phyloP scores from a whole-genome alignment of 768 basidiomycete species.

The Auricularia auricula-judae region DNA sequence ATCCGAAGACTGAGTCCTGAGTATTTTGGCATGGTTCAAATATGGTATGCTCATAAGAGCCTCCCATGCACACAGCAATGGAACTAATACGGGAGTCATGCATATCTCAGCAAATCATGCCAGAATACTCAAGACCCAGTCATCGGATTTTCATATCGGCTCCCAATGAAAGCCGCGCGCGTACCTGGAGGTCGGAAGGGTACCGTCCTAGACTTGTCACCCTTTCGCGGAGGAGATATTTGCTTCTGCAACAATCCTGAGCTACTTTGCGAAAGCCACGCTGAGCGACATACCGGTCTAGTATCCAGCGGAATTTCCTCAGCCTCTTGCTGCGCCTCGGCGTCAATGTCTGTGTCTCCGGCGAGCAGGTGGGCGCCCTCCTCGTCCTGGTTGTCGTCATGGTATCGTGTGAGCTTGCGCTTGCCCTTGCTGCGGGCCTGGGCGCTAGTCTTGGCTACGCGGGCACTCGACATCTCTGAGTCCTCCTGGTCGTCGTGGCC shows the following conservation, averaged over 20 bases:
- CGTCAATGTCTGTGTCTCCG: slow-evolving; percentile 17
- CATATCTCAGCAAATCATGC: too few relatives aligned
- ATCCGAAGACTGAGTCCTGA: too few relatives aligned
- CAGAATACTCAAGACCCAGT: too few relatives aligned
- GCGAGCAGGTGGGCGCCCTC: slow-evolving; percentile 43
- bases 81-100: slow-evolving; percentile 3
- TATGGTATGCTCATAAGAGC: too few relatives aligned
- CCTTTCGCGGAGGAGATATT: slow-evolving; percentile 24
- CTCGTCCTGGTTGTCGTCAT: slow-evolving; percentile 53
- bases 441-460: slow-evolving; percentile 1
- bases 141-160: too few relatives aligned
- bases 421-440: slow-evolving; percentile 22
- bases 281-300: slow-evolving; percentile 16
- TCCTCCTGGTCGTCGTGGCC: neutral
- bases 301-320: slow-evolving; percentile 19
- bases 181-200: slow-evolving; percentile 66
- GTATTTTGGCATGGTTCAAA: too few relatives aligned
- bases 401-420: slow-evolving; percentile 33
- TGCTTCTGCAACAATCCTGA: slow-evolving; percentile 13
- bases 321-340: slow-evolving; percentile 20
- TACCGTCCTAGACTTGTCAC: slow-evolving; percentile 63
- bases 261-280: slow-evolving; percentile 12
- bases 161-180: slow-evolving; percentile 5
- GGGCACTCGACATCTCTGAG: neutral
- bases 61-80: neutral